Evolutionary conservation across 1,139 yeast genomes (phyloP), one percentile per base, ranked within the genome.

Genomic region (Hyphopichia buzzinii): DNA sequence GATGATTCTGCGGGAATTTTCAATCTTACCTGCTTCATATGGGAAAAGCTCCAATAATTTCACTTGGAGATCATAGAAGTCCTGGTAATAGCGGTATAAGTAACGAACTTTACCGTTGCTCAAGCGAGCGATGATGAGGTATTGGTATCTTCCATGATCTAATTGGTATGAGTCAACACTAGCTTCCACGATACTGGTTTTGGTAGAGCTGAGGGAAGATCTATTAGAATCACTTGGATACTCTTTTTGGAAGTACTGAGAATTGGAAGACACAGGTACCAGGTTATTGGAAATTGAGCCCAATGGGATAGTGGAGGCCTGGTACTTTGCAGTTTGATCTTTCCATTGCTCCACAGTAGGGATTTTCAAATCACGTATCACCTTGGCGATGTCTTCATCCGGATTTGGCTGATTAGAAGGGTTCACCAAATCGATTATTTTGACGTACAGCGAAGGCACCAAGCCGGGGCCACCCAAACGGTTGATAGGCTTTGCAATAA

Each of bases 331-430:
- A 23, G 95, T 90, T 50, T 79, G 81, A 38, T 78, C 79, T 62
- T 92, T 92, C 98, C 98, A 92, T 55, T 89, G 94, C 48, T 89
- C 97, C 10, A 92, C 96, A 2, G 90, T 81, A 15, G 98, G 97
- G 40, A 92, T 76, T 40, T 79, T 78, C 33, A 83, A 84, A 32
- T 72, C 70, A 36, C 72, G 66, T 29, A 90, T 79, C 26, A 64
- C 52, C 17, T 54, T 54, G 7, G 50, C 54, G 17, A 67, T 49
- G 39, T 64, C 67, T n/a, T 60, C 61, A 29, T 52, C 50, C 13
- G 47, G 37, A 6, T 43, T 44, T 26, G 40, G 42, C 11, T 44
- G 37, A 1, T 86, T 69, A n/a, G 39, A 33, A 2, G 72, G 66
- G 36, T 67, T 63, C 26, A 81, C 69, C 41, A 89, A 74, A 57